Evolutionary conservation across 192 early-diverging fungal species (phyloP), one percentile per base, ranked within the genome.

Genomic region (Diversispora epigaea): DNA sequence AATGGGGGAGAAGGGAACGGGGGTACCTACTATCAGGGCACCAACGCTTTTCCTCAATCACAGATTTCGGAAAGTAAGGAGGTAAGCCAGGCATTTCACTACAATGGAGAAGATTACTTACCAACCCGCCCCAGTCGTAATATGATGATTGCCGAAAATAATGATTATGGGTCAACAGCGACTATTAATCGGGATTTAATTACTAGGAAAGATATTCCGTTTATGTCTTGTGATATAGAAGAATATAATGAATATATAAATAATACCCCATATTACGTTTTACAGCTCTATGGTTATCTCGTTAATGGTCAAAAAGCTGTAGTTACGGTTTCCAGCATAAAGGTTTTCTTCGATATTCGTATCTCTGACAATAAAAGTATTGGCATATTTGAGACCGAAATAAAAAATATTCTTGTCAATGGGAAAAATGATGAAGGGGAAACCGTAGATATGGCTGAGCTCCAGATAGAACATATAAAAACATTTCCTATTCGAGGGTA

Each of bases 171-270:
- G n/a, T n/a, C n/a, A n/a, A n/a, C n/a, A n/a, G n/a, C n/a, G n/a
- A n/a, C n/a, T n/a, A n/a, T n/a, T n/a, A n/a, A n/a, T n/a, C n/a
- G n/a, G n/a, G n/a, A n/a, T n/a, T n/a, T n/a, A n/a, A n/a, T n/a
- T n/a, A n/a, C n/a, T n/a, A n/a, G n/a, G n/a, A n/a, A n/a, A n/a
- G n/a, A n/a, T n/a, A n/a, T n/a, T 22, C 65, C 65, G 12, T 68
- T 68, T 41, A 68, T 68, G 65, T 43, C 65, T 12, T 14, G 8
- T 44, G 65, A 68, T n/a, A n/a, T n/a, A n/a, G n/a, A n/a, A n/a
- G n/a, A n/a, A n/a, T n/a, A n/a, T n/a, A n/a, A n/a, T n/a, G 64
- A 67, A 67, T 67, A 67, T 41, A 45, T 62, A n/a, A 67, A 68
- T 68, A 3, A 39, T n/a, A 68, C 40, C 11, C 65, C 65, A 5